These are phyloP conservation scores for Fusarium setosum DNA, from an alignment of 2,329 filamentous ascomycete species.

Conservation along the genomic window DNA sequence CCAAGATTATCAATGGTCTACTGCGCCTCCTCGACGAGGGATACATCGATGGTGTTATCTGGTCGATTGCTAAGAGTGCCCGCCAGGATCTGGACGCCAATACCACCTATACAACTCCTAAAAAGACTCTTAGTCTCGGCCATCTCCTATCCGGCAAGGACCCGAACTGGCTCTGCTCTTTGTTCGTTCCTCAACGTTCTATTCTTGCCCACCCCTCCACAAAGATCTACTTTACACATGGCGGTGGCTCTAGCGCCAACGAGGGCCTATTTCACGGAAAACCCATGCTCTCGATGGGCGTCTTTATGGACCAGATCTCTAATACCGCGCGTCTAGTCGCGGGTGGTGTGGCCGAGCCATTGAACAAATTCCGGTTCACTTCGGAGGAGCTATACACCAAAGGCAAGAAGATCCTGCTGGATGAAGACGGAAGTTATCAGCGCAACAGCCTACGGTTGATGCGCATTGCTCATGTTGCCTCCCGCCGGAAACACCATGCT, in stretches of 20 bases:
- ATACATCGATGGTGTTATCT: conserved; percentile 54
- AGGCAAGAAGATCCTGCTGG: conserved; percentile 36
- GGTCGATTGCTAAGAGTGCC: conserved; percentile 45
- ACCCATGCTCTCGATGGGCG: conserved; percentile 49
- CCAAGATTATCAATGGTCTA: conserved; percentile 48
- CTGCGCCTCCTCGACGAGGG: conserved; percentile 36
- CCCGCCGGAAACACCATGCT: conserved; percentile 50
- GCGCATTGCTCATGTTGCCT: conserved; percentile 51
- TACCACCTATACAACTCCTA: conserved; percentile 23
- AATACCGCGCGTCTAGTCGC: conserved; percentile 49
- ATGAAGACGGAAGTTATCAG: conserved; percentile 44
- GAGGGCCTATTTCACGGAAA: conserved; percentile 54
- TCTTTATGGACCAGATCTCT: conserved; percentile 56
- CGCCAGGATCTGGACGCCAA: conserved; percentile 35
- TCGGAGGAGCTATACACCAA: too few species aligned
- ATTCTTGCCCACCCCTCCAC: conserved; percentile 50
- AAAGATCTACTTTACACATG: conserved; percentile 54
- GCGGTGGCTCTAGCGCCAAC: conserved; percentile 54
- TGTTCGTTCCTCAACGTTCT: conserved; percentile 55
- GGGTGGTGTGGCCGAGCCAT: too few species aligned
- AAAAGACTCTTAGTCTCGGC: not conserved
- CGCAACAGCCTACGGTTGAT: conserved; percentile 51
- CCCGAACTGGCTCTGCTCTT: conserved; percentile 44
- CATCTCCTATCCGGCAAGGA: conserved; percentile 45
- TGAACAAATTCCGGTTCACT: too few species aligned